These are phyloP conservation scores for Picochlorum sp. DNA, from an alignment of 139 green algal genomes.

Conservation along the genomic window DNA sequence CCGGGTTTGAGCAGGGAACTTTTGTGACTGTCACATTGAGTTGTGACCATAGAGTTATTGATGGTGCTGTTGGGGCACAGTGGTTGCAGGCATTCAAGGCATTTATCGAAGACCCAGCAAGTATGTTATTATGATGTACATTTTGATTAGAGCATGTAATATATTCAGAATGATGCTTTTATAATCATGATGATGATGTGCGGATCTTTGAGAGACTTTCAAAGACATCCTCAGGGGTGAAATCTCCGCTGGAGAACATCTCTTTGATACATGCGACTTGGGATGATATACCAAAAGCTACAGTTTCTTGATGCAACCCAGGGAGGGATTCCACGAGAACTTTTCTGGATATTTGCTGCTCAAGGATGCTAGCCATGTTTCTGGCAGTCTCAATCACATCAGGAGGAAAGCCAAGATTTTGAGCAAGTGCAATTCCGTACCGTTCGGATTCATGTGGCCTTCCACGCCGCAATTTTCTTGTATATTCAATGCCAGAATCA, in stretches of 20 bases:
- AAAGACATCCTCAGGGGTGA: no score
- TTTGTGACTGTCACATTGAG: slow-evolving; percentile 69
- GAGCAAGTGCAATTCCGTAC: slow-evolving; percentile 60
- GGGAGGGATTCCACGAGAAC: no score
- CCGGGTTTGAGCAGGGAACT: slow-evolving; percentile 40
- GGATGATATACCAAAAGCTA: no score
- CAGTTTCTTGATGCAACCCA: no score
- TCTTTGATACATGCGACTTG: no score
- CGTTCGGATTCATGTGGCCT: slow-evolving; percentile 14
- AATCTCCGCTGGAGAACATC: no score
- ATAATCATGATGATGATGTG: background rate
- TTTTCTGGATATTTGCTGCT: background rate
- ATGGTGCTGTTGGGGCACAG: slow-evolving; percentile 90
- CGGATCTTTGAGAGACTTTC: no score
- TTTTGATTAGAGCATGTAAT: background rate
- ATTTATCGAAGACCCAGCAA: slow-evolving; percentile 83
- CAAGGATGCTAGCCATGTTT: slow-evolving; percentile 14
- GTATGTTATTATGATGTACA: slow-evolving; percentile 72
- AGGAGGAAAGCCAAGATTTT: slow-evolving; percentile 32
- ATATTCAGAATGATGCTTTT: background rate
- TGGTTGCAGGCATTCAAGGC: slow-evolving; percentile 92
- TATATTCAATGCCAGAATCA: slow-evolving; percentile 5
- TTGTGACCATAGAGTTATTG: slow-evolving; percentile 96
- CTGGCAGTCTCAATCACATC: slow-evolving; percentile 21
- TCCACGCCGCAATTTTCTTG: slow-evolving; percentile 30